These are phyloP conservation scores for Desmodesmus armatus DNA, from an alignment of 139 green algal species.

Conservation along the genomic window DNA sequence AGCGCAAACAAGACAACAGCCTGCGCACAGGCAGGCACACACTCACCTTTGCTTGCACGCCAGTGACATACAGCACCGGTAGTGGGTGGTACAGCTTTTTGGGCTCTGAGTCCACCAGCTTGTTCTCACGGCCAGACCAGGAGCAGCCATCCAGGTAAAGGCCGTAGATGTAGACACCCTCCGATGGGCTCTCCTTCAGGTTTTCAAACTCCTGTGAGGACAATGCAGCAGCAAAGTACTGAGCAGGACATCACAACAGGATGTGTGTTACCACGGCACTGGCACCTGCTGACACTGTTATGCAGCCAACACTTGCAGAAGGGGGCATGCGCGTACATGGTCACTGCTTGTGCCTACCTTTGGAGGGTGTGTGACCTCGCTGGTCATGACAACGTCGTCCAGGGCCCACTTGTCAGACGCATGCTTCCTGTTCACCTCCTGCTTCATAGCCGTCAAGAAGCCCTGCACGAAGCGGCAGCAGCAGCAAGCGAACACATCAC, in stretches of 20 bases:
- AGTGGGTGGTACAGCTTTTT: conserved; percentile 93
- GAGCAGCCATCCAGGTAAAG: conserved; percentile 94
- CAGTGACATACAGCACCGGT: conserved; percentile 91
- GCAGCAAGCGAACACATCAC: not conserved
- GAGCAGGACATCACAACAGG: conserved; percentile 57
- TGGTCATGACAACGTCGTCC: conserved; percentile 94
- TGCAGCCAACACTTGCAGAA: not conserved
- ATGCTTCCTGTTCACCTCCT: conserved; percentile 91
- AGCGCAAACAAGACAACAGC: too few relatives aligned
- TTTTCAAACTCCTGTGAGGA: conserved; percentile 84
- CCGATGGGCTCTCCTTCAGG: conserved; percentile 81
- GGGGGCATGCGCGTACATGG: not conserved
- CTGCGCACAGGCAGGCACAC: not conserved
- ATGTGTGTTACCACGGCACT: not conserved
- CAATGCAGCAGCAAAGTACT: too few relatives aligned
- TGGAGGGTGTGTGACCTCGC: conserved; percentile 71
- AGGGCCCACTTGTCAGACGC: conserved; percentile 94
- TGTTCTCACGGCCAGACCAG: conserved; percentile 87
- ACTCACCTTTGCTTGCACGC: conserved; percentile 72
- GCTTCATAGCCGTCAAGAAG: conserved; percentile 95
- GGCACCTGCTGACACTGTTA: not conserved
- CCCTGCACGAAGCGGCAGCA: conserved; percentile 59
- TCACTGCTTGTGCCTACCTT: conserved; percentile 32
- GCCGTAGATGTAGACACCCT: conserved; percentile 95
- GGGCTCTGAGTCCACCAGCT: conserved; percentile 89